These are phyloP conservation scores for Gastrolobium villosum DNA, from an alignment of 306 rosid genomes.

Conservation along the genomic window DNA sequence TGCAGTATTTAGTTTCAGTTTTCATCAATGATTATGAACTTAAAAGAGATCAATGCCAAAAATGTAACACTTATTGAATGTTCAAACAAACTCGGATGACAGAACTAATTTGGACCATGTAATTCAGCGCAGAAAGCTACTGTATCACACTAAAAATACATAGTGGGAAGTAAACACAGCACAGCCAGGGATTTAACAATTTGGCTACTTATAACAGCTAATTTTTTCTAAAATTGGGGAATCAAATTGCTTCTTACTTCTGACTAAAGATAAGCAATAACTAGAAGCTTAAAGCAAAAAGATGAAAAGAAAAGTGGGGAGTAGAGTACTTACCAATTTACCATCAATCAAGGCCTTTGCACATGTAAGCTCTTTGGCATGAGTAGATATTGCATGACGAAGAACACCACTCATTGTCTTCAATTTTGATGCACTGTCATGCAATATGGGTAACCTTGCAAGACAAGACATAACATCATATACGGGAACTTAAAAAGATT, in stretches of 20 bases:
- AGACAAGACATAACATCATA: conserved; percentile 45
- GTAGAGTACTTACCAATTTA: conserved; percentile 67
- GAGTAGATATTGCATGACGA: conserved; percentile 71
- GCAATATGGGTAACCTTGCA: conserved; percentile 75
- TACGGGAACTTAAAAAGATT: conserved; percentile 35
- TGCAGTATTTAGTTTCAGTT: conserved; percentile 13
- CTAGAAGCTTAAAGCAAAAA: not conserved
- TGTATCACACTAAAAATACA: conserved; percentile 5
- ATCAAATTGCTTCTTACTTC: conserved; percentile 23
- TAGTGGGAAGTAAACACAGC: conserved; percentile 1
- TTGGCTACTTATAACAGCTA: not conserved
- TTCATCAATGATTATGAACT: conserved; percentile 5
- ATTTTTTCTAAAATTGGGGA: not conserved
- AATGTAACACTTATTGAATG: not conserved
- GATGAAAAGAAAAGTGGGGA: not conserved
- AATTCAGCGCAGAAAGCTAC: conserved; percentile 11
- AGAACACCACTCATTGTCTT: conserved; percentile 70
- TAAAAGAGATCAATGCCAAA: conserved; percentile 25
- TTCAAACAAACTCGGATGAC: conserved; percentile 18
- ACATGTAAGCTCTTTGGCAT: conserved; percentile 71
- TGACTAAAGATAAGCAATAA: not conserved
- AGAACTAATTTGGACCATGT: conserved; percentile 2
- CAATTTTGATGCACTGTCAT: conserved; percentile 64
- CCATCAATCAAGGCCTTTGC: conserved; percentile 84
- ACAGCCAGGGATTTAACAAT: conserved; percentile 9